Evolutionary conservation across 75 land plant genomes (phyloP), one percentile per base, ranked within the genome.

Genomic region (Chamaecyparis obtusa): DNA sequence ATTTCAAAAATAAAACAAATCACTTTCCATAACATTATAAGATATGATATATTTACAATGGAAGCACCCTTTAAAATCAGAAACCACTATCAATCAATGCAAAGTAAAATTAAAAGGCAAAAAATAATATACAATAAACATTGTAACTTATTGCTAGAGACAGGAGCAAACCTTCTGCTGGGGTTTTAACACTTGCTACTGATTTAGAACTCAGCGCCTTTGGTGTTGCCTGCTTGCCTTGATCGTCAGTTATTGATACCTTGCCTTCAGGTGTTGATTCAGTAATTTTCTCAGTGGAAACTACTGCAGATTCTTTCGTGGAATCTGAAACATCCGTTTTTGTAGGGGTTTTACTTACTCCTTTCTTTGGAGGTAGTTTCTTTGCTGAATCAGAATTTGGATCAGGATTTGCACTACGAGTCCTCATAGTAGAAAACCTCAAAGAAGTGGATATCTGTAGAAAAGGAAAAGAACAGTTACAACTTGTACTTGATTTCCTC

Each of bases 341-440:
- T n/a, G 88, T 19, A 17, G 46, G 76, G 6, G 88, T 32, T 51
- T 51, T 83, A 69, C 33, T 69, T 3, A 69, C 55, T 27, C 39
- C 87, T 19, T 81, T 79, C 48, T 87, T 87, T 10, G 69, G 57
- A 24, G 51, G 33, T n/a, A 81, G 32, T 14, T 81, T 46, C 51
- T 81, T 81, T 81, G 15, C 49, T 10, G 83, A 27, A 49, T 81
- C 83, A 44, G 83, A 81, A 14, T 81, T 81, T n/a, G 83, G 49
- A 3, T 44, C 49, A n/a, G 67, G 44, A 36, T 44, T 84, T 32
- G 88, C 67, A 57, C 84, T 87, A 21, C 85, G 88, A 37, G 88
- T 87, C 88, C 76, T 87, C 88, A 87, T 87, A 9, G 83, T 32
- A 78, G 27, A 21, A 39, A 37, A 78, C n/a, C 83, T 44, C 14